Conservation (phyloP, 2,329 filamentous ascomycete species). For the Colletotrichum scovillei region DNA sequence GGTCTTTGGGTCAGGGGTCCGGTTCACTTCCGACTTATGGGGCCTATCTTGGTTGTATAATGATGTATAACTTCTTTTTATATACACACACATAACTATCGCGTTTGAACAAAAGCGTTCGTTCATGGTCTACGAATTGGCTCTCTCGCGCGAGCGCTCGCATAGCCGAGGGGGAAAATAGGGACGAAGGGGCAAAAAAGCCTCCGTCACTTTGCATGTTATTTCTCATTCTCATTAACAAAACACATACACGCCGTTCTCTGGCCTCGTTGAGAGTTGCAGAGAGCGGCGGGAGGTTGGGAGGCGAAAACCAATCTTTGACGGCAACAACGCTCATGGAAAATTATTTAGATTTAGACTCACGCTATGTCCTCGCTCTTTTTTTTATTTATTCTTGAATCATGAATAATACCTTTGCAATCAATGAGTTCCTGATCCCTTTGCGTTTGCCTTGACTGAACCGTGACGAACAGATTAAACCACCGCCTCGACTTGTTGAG, state of each 20-base stretch:
- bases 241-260: background rate
- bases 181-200: background rate
- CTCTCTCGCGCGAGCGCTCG: background rate
- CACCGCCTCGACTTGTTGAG: too few relatives aligned
- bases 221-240: background rate
- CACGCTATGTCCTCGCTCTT: constrained; percentile 8
- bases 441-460: background rate
- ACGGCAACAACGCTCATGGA: background rate
- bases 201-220: background rate
- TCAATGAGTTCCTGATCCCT: background rate
- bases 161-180: background rate
- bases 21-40: constrained; percentile 30
- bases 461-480: background rate
- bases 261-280: background rate
- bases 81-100: constrained; percentile 33
- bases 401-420: constrained; percentile 11
- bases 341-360: constrained; percentile 13
- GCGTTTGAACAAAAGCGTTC: constrained; percentile 32
- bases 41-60: constrained; percentile 33
- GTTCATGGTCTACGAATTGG: background rate
- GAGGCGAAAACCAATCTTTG: background rate
- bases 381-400: background rate
- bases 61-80: constrained; percentile 28
- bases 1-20: constrained; percentile 22
- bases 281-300: background rate